Evolutionary conservation across 1,139 yeast species (phyloP), one percentile per base, ranked within the genome.

Genomic region (Suhomyces ambrosiae): DNA sequence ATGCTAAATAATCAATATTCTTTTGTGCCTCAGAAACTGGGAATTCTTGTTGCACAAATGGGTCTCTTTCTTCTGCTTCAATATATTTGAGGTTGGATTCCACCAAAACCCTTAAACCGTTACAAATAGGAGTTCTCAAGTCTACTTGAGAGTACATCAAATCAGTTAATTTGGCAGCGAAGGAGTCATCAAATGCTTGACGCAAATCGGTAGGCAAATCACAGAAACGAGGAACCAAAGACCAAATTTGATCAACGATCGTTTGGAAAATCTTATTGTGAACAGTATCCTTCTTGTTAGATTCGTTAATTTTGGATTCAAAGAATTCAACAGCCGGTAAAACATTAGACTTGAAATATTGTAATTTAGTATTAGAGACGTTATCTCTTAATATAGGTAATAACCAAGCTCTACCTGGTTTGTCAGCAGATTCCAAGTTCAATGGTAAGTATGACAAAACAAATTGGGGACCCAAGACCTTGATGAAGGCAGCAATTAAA

Each of bases 331-430:
- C 78, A 31, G 82, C 62, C 22, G 97, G 97, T 21, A 86, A 64
- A 41, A 94, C 74, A 27, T 80, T 71, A 16, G 63, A 59, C 44
- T 76, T 74, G 63, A 79, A 92, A 56, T 71, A 87, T 0, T 74
- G 69, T 39, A 94, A 68, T 40, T 76, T 73, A 1, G 97, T 84
- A 54, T 79, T 76, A 50, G 82, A 76, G 19, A 88, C 86, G 53
- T 86, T 81, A 52, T 90, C 97, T 63, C 97, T 83, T 45, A 92
- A 75, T 24, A 94, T 60, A n/a, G 98, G 98, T 46, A 92, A 74
- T 51, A 92, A 58, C 97, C 97, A 92, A 33, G 97, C 97, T 60
- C 97, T 79, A 33, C 96, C 96, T 15, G 85, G 76, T 32, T 68
- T 63, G 27, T 63, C 63, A 13, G 42, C 10, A 8, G 53, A 44